Evolutionary conservation across 306 rosid species (phyloP), one percentile per base, ranked within the genome.

Genomic region (Rosa lucieae): DNA sequence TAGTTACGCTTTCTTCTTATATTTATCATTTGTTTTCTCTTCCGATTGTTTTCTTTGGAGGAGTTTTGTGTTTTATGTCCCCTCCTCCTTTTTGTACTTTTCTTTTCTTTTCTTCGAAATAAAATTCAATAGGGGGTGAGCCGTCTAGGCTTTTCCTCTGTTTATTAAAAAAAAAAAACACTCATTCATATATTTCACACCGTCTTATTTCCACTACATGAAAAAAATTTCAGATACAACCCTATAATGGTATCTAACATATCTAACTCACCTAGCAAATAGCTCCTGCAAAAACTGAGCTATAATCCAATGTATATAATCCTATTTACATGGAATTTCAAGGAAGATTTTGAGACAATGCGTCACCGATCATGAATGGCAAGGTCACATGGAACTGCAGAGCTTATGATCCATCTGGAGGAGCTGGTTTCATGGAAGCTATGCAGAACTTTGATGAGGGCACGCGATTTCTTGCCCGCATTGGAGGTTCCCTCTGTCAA

Each of bases 381-480:
- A 5, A 39, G 82, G 80, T 89, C 88, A 1, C 76, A 85, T 17
- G 74, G 40, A 77, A 53, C 79, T 0, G 86, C 78, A 1, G 90
- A 79, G 59, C 79, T 77, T 74, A 72, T 15, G 23, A 39, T 76
- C 80, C 87, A 83, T 68, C 79, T 47, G 5, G 85, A 83, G 44
- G 58, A 52, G 59, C 76, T 82, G 5, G 90, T 75, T 80, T 89
- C 92, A 15, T 73, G 79, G 59, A 85, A 89, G 55, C 85, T 89
- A 0, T 89, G 98, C 6, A 94, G 79, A 80, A 91, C 72, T 40
- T 78, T 89, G 67, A 94, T 86, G 37, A 94, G 91, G 11, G 85
- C 84, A 0, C 95, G 85, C 0, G 94, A 92, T 81, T 94, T 92
- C 87, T 91, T 94, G 3, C 82, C 74, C 0, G 93, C 90, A 21